Percentiles rank a stretch among this genome's conserved stretches.
Evolutionary conservation across 305 asterid species (phyloP).

Genomic region (Solanum hybrid): DNA sequence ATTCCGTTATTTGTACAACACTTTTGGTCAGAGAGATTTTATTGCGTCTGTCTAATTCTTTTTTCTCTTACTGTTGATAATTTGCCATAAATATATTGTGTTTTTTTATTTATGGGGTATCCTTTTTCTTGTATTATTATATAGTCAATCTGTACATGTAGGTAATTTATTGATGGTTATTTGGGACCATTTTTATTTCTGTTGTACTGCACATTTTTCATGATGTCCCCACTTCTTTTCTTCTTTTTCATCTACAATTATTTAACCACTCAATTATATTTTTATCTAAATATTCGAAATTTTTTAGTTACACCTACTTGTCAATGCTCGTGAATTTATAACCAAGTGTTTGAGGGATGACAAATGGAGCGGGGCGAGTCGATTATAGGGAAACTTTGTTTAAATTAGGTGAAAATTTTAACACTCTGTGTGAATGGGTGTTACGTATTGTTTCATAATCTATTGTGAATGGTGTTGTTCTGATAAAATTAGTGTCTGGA

Average conservation of each 20-base stretch:
- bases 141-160: not conserved
- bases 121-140: not conserved
- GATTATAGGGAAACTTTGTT: not conserved
- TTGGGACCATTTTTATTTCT: not conserved
- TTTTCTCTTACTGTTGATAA: not conserved
- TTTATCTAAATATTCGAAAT: not conserved
- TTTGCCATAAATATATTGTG: not conserved
- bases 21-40: not conserved
- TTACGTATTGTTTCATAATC: no score
- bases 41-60: not conserved
- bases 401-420: no score
- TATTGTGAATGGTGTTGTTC: no score
- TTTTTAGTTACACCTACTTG: not conserved
- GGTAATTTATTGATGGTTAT: not conserved
- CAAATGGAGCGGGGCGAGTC: not conserved
- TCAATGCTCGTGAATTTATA: not conserved
- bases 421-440: not conserved
- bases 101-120: not conserved
- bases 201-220: not conserved
- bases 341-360: not conserved
- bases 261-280: not conserved
- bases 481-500: not conserved
- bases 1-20: not conserved
- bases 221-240: not conserved
- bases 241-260: not conserved